Conservation (phyloP, 805 yeast genomes). For the Metschnikowia cerradonensis region DNA sequence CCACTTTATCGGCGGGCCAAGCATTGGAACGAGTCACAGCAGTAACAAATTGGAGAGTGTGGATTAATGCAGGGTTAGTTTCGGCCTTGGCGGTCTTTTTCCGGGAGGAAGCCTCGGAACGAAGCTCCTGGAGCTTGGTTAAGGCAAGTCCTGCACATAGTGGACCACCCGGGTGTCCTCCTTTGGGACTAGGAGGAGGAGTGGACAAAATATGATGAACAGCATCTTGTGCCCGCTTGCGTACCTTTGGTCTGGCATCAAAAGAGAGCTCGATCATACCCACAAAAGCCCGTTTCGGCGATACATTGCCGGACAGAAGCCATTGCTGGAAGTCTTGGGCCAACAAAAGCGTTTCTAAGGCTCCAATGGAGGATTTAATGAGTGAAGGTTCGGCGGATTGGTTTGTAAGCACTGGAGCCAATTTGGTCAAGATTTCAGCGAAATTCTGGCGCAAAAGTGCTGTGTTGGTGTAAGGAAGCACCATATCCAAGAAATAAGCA, state of each 20-base stretch:
- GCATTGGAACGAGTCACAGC: slow-evolving; percentile 66
- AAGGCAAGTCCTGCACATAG: slow-evolving; percentile 67
- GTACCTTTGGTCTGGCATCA: slow-evolving; percentile 90
- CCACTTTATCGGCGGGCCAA: slow-evolving; percentile 77
- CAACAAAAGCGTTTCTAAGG: slow-evolving; percentile 70
- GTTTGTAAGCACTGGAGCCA: slow-evolving; percentile 76
- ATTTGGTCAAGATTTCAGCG: slow-evolving; percentile 67
- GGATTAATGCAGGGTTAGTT: slow-evolving; percentile 58
- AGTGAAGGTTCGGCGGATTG: slow-evolving; percentile 74
- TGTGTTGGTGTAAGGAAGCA: slow-evolving; percentile 70
- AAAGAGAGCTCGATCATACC: slow-evolving; percentile 75
- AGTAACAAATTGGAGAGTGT: slow-evolving; percentile 70
- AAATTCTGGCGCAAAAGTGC: slow-evolving; percentile 69
- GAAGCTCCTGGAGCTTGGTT: slow-evolving; percentile 45
- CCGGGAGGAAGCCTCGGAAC: slow-evolving; percentile 30
- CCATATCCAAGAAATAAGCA: slow-evolving; percentile 75
- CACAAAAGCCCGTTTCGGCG: slow-evolving; percentile 78
- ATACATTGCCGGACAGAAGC: slow-evolving; percentile 52
- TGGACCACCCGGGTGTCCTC: slow-evolving; percentile 73
- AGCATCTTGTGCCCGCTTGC: slow-evolving; percentile 93
- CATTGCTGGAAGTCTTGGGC: slow-evolving; percentile 82
- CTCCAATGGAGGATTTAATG: slow-evolving; percentile 78
- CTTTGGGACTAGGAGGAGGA: slow-evolving; percentile 74
- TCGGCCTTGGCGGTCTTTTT: slow-evolving; percentile 44
- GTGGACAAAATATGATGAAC: slow-evolving; percentile 57